Evolutionary conservation across 441 rosid genomes (phyloP).

Genomic region (Euphorbia celastroides): DNA sequence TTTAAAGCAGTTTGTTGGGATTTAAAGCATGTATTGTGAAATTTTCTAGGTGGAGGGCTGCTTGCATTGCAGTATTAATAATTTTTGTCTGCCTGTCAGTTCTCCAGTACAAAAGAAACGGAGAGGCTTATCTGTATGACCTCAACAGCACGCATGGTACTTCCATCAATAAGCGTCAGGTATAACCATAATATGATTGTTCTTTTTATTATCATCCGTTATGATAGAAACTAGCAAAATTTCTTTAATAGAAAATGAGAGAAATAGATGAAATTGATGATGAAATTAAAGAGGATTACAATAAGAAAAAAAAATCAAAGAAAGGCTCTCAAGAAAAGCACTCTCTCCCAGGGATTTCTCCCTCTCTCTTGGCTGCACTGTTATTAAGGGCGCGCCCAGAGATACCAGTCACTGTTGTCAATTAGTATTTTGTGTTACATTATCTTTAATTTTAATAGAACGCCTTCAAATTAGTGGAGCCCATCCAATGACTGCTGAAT

Average conservation of each 20-base stretch:
- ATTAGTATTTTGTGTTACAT: neutral
- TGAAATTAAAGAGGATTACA: no score
- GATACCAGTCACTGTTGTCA: neutral
- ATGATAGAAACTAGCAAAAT: neutral
- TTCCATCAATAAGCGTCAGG: constrained; percentile 70
- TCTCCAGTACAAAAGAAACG: constrained; percentile 79
- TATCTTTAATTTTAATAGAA: neutral
- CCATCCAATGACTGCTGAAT: neutral
- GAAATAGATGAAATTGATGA: no score
- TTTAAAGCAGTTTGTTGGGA: neutral
- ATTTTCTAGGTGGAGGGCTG: neutral
- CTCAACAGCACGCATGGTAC: constrained; percentile 89
- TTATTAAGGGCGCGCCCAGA: no score
- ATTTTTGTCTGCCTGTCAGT: constrained; percentile 36
- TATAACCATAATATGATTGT: constrained; percentile 21
- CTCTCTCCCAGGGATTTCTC: no score
- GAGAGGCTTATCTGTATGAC: constrained; percentile 78
- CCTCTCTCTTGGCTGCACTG: no score
- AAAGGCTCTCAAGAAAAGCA: no score
- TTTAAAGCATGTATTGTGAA: neutral
- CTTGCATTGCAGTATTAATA: neutral
- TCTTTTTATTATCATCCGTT: neutral
- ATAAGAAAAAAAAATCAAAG: no score
- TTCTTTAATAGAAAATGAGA: no score
- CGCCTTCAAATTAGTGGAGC: neutral